Evolutionary conservation across 1,284 basidiomycete species (phyloP).

Genomic region (Pholiota adiposa): DNA sequence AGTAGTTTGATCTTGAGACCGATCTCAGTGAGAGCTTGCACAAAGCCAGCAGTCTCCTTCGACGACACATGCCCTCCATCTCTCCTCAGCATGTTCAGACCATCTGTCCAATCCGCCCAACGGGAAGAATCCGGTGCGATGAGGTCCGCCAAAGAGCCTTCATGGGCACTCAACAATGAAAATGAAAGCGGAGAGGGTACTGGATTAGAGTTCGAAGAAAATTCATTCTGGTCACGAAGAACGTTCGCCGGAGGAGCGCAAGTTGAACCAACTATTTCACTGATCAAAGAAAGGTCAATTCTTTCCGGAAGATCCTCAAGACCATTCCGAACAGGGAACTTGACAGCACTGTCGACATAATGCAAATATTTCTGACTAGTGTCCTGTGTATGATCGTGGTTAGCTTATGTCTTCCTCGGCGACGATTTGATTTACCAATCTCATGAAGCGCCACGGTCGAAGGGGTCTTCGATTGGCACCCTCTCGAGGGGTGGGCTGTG

Average conservation of each 20-base stretch:
- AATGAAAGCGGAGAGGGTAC: conserved; percentile 78
- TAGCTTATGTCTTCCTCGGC: conserved; percentile 5
- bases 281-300: conserved; percentile 81
- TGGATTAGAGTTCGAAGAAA: conserved; percentile 55
- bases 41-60: conserved; percentile 84
- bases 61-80: conserved; percentile 84
- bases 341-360: conserved; percentile 79
- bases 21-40: conserved; percentile 89
- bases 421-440: conserved; percentile 53
- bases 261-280: conserved; percentile 80
- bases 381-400: conserved; percentile 52
- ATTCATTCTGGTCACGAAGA: conserved; percentile 59
- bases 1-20: conserved; percentile 93
- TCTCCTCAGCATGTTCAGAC: conserved; percentile 84
- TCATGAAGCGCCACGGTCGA: conserved; percentile 79
- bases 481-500: conserved; percentile 54
- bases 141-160: conserved; percentile 82
- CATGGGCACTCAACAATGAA: conserved; percentile 74
- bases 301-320: conserved; percentile 87
- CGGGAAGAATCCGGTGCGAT: conserved; percentile 85
- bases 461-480: conserved; percentile 54
- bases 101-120: conserved; percentile 97
- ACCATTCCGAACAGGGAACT: conserved; percentile 79
- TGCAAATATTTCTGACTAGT: conserved; percentile 79
- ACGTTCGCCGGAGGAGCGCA: conserved; percentile 71